Evolutionary conservation across 1,139 yeast genomes (phyloP).

Genomic region (Debaryomyces subglobosus): DNA sequence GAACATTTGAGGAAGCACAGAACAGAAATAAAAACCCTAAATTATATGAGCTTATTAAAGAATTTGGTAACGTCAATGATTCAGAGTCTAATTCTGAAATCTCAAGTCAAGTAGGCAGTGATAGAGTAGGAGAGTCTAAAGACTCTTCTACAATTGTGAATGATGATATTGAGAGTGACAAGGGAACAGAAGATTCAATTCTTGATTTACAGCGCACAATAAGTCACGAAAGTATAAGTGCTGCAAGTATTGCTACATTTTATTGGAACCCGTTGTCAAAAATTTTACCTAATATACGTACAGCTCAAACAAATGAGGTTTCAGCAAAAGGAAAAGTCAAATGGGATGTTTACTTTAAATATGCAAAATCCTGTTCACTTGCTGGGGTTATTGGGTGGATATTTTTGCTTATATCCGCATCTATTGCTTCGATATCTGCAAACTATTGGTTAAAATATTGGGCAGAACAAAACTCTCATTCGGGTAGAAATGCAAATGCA

Average conservation of each 20-base stretch:
- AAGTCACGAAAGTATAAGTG: constrained; percentile 4
- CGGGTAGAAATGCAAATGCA: constrained; percentile 25
- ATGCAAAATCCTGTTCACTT: constrained; percentile 40
- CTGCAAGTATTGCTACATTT: constrained; percentile 19
- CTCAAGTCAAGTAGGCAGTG: background rate
- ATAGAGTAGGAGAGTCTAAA: background rate
- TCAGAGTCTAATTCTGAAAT: background rate
- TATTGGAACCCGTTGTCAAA: constrained; percentile 34
- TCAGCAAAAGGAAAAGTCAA: constrained; percentile 37
- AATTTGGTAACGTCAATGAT: constrained; percentile 21
- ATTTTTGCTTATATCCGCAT: constrained; percentile 22
- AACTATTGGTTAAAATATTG: constrained; percentile 40
- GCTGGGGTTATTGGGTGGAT: constrained; percentile 30
- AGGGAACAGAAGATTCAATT: background rate
- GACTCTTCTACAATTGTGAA: constrained; percentile 1
- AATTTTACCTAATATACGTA: constrained; percentile 25
- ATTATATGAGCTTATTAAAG: constrained; percentile 26
- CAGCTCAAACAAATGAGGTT: constrained; percentile 34
- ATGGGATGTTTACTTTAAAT: constrained; percentile 34
- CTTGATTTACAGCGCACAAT: background rate
- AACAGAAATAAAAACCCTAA: constrained; percentile 24
- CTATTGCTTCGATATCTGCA: constrained; percentile 29
- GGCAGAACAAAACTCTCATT: constrained; percentile 37
- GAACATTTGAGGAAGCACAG: constrained; percentile 29
- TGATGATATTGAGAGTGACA: constrained; percentile 1